Evolutionary conservation across 495 filamentous ascomycete genomes (phyloP).

Genomic region (Beverwykella pulmonaria): DNA sequence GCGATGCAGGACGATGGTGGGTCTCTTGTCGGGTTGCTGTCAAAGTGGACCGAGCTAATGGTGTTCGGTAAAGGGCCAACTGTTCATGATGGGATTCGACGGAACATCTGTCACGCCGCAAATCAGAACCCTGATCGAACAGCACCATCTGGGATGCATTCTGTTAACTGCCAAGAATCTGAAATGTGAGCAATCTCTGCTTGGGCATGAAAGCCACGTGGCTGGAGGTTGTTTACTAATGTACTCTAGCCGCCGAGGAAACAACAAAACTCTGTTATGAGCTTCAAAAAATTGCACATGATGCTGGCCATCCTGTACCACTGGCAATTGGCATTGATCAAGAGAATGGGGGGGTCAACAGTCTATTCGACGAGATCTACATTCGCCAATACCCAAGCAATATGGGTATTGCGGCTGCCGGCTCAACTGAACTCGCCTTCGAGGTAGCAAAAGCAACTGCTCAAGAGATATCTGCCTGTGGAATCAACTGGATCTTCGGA

Average conservation of each 20-base stretch:
- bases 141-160: slow-evolving; percentile 82
- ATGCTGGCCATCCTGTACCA: slow-evolving; percentile 83
- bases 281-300: slow-evolving; percentile 81
- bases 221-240: slow-evolving; percentile 12
- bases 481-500: slow-evolving; percentile 88
- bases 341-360: slow-evolving; percentile 94
- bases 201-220: not conserved
- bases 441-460: slow-evolving; percentile 84
- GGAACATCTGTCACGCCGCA: slow-evolving; percentile 83
- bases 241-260: slow-evolving; percentile 70
- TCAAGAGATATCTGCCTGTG: slow-evolving; percentile 80
- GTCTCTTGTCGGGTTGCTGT: slow-evolving; percentile 13
- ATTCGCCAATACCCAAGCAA: slow-evolving; percentile 89
- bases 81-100: slow-evolving; percentile 96
- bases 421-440: slow-evolving; percentile 74
- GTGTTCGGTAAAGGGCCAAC: slow-evolving; percentile 61
- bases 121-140: slow-evolving; percentile 79
- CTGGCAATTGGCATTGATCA: slow-evolving; percentile 85
- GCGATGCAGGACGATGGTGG: slow-evolving; percentile 39
- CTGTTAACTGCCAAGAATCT: slow-evolving; percentile 88
- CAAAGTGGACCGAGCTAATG: slow-evolving; percentile 25
- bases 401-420: slow-evolving; percentile 87
- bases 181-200: slow-evolving; percentile 62
- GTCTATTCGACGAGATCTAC: slow-evolving; percentile 86
- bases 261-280: slow-evolving; percentile 80